Conservation (phyloP, 2,329 filamentous ascomycete genomes). For the Apiospora hydei region DNA sequence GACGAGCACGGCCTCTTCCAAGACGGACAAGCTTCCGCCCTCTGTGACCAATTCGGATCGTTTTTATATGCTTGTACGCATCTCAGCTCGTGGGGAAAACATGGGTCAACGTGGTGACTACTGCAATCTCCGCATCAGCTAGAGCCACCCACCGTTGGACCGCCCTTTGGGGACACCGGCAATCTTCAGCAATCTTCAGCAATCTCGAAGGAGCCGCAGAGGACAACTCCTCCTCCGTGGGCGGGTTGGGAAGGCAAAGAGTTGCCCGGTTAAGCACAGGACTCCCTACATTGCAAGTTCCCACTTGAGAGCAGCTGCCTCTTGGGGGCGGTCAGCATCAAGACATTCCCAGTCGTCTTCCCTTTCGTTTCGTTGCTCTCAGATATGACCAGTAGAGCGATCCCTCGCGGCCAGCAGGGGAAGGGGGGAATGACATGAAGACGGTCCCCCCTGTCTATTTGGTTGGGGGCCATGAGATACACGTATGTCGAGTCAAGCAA, state of each 20-base stretch:
- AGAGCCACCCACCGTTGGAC: slow-evolving; percentile 35
- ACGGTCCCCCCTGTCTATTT: slow-evolving; percentile 33
- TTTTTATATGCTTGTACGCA: slow-evolving; percentile 49
- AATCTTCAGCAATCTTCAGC: slow-evolving; percentile 34
- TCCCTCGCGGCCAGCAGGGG: slow-evolving; percentile 29
- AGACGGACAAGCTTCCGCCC: slow-evolving; percentile 39
- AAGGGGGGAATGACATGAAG: slow-evolving; percentile 31
- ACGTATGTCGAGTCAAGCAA: slow-evolving; percentile 65
- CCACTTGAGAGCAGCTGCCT: slow-evolving; percentile 38
- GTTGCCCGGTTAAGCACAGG: slow-evolving; percentile 46
- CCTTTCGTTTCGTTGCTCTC: slow-evolving; percentile 33
- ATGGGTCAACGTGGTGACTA: slow-evolving; percentile 48
- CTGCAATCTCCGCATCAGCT: slow-evolving; percentile 47
- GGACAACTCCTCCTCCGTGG: slow-evolving; percentile 38
- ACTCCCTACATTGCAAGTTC: slow-evolving; percentile 31
- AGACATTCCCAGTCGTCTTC: slow-evolving; percentile 31
- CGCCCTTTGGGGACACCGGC: slow-evolving; percentile 22
- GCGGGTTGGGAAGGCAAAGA: background rate
- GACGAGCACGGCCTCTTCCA: slow-evolving; percentile 31
- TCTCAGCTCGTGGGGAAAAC: slow-evolving; percentile 47
- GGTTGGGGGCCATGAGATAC: slow-evolving; percentile 45
- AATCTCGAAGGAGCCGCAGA: slow-evolving; percentile 51
- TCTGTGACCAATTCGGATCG: slow-evolving; percentile 47
- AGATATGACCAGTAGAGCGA: slow-evolving; percentile 34
- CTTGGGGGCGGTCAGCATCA: slow-evolving; percentile 42